Evolutionary conservation across 169 alveolate species (phyloP), one percentile per base, ranked within the genome.

Genomic region (Condylostoma magnum): DNA sequence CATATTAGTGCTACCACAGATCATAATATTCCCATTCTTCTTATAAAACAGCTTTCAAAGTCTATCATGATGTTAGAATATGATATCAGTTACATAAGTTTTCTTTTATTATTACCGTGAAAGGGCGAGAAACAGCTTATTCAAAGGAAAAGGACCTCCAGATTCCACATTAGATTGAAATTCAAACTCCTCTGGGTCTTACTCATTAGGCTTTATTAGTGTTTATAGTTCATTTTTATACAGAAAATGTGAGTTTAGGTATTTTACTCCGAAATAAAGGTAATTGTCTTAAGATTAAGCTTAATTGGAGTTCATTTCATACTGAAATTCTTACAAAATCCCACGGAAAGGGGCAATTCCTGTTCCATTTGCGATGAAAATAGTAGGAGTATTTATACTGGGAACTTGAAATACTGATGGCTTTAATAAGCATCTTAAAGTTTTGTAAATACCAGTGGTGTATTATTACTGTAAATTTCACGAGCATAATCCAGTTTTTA

Each of bases 271-370:
- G 12, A 63, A 44, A 41, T 63, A 63, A 20, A 63, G 12, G 2
- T n/a, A 27, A 1, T 28, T 28, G 25, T 37, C 37, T 4, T 20
- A 41, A 3, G 12, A 44, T 36, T 22, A 20, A 6, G n/a, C 22
- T 0, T 41, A 54, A 20, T 37, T 46, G 12, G 22, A 18, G 0
- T n/a, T 22, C 2, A 25, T n/a, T n/a, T n/a, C 12, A 25, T 63
- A 18, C 31, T 63, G 73, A 12, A 63, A 25, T 33, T 63, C 73
- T 44, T 41, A 41, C 0, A 63, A 22, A 18, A 63, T 20, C 6
- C 73, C 57, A 22, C 58, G 22, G 31, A 63, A 63, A 2, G 73
- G 58, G 2, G 73, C 73, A 4, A 63, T 33, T 25, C 73, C 73
- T 4, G 58, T 43, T 0, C 73, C 50, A 28, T 63, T 37, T 25